Base-by-base conservation (phyloP, 1,139 yeast genomes). In the Candida glucosophila region DNA sequence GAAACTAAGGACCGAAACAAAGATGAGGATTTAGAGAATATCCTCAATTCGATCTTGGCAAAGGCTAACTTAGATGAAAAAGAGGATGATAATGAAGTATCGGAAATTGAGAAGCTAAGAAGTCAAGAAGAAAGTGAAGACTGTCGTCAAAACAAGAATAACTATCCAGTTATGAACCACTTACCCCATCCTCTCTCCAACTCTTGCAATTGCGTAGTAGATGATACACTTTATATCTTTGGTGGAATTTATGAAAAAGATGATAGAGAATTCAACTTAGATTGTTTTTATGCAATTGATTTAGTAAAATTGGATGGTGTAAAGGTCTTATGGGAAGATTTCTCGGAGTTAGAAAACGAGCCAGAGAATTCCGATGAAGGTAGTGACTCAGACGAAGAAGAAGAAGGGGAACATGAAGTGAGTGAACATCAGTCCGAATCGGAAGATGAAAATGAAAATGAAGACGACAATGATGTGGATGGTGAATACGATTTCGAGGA, bases 221-320 rank as follows among this genome's bases (percentile, higher is more conserved):
- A 82, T 41, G 97, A 90, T 47, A 67, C 68, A 0, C 61, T 86
- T 30, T 90, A 77, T 49, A 78, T 90, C n/a, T 86, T 71, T 46
- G 95, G 97, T 15, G 98, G 98, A 41, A 72, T 78, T 17, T 90
- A 77, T 72, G 98, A 90, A 52, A 58, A 70, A 23, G 95, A 88
- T 5, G 97, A 88, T 28, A 76, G 70, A 33, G 98, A 90, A 47
- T 82, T 67, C 47, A 72, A 74, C 28, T 67, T 90, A 38, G 95
- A 90, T 47, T 79, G 94, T 5, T 70, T 90, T 52, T 90, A 90
- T 47, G 68, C 88, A 16, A 67, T 90, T 29, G 96, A 90, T 51
- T 61, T 90, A 39, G 86, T 86, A 25, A 81, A 78, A 43, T 57
- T 88, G 27, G 95, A 90, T 44, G 96, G 97, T 6, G 77, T 85